These are phyloP conservation scores for Fraxinus greggii DNA, from an alignment of 305 asterid genomes.

Conservation along the genomic window DNA sequence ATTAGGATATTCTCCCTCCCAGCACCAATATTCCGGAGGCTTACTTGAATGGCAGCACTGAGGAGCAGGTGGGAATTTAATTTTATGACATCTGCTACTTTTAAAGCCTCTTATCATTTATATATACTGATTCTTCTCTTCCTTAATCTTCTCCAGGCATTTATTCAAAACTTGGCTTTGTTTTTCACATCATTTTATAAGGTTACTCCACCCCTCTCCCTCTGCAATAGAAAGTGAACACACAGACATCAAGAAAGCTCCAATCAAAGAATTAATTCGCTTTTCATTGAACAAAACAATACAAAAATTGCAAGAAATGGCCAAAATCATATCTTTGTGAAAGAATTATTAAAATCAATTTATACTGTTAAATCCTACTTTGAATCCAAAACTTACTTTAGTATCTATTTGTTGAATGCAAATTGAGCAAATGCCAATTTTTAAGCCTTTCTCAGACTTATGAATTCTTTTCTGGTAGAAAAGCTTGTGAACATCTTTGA, in stretches of 20 bases:
- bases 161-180: conserved; percentile 92
- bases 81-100: conserved; percentile 4
- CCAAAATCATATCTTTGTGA: background rate
- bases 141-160: conserved; percentile 58
- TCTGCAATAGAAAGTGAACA: conserved; percentile 9
- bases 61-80: conserved; percentile 71
- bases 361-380: background rate
- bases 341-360: background rate
- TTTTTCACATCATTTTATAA: conserved; percentile 92
- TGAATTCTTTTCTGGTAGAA: background rate
- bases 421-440: background rate
- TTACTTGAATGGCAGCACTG: conserved; percentile 76
- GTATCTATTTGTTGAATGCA: background rate
- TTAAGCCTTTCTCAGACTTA: background rate
- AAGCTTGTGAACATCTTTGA: background rate
- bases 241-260: background rate
- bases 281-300: background rate
- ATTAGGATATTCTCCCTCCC: conserved; percentile 65
- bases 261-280: background rate
- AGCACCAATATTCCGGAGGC: conserved; percentile 69
- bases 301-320: background rate
- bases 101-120: background rate
- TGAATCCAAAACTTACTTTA: background rate
- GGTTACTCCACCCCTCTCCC: conserved; percentile 38
- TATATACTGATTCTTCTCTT: conserved; percentile 15